Evolutionary conservation across 2,329 filamentous ascomycete genomes (phyloP).

Genomic region (Lizonia empirigonia): DNA sequence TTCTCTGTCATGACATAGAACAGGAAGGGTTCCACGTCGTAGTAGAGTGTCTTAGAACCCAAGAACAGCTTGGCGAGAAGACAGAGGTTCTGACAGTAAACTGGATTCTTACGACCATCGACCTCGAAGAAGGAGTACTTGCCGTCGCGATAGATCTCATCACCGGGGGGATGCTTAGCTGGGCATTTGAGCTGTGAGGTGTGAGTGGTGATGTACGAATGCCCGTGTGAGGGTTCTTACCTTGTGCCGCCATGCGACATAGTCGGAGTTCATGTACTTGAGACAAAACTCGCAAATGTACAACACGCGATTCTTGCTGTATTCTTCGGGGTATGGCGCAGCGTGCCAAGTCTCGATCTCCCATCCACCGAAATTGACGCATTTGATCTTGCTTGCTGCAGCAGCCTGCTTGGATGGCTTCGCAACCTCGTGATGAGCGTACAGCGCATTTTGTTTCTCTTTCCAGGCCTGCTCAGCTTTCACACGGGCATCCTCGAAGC

Average conservation of each 20-base stretch:
- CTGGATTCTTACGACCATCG: constrained; percentile 92
- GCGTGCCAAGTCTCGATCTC: constrained; percentile 99
- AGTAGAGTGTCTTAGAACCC: constrained; percentile 98
- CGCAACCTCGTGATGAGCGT: constrained; percentile 66
- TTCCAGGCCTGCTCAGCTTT: constrained; percentile 94
- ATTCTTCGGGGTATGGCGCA: constrained; percentile 96
- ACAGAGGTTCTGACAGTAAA: constrained; percentile 98
- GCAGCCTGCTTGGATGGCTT: constrained; percentile 69
- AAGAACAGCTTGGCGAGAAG: constrained; percentile 94
- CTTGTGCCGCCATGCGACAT: constrained; percentile 97
- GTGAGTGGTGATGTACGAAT: constrained; percentile 26
- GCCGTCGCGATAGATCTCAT: constrained; percentile 93
- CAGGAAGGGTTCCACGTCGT: constrained; percentile 94
- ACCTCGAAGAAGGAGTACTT: constrained; percentile 97
- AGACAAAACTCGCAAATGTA: constrained; percentile 99
- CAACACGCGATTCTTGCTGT: constrained; percentile 93
- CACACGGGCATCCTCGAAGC: constrained; percentile 87
- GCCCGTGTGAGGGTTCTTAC: constrained; percentile 26
- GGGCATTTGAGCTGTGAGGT: constrained; percentile 72
- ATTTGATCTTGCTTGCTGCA: constrained; percentile 94
- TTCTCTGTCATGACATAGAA: constrained; percentile 98
- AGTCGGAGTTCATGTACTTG: constrained; percentile 99
- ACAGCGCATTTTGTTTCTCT: constrained; percentile 67
- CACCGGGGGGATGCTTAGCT: constrained; percentile 93
- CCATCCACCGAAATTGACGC: constrained; percentile 95